phyloP scores from a whole-genome alignment of 768 basidiomycete species.

The Amanita phalloides region DNA sequence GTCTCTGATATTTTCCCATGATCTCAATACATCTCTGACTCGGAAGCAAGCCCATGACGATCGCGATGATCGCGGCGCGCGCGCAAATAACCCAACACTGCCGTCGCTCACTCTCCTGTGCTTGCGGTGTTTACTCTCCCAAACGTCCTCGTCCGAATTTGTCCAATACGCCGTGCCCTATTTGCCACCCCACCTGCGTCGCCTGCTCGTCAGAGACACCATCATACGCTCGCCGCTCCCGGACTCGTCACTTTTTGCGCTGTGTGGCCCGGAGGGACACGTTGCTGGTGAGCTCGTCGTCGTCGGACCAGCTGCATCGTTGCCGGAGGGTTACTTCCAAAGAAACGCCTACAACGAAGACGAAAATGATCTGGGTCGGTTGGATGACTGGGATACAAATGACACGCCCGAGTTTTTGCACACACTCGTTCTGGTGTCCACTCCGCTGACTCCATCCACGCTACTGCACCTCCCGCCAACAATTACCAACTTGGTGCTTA shows the following conservation, averaged over 20 bases:
- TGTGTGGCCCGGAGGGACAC: slow-evolving; percentile 41
- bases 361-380: slow-evolving; percentile 2
- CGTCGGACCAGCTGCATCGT: slow-evolving; percentile 39
- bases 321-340: slow-evolving; percentile 34
- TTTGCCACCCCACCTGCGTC: slow-evolving; percentile 50
- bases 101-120: slow-evolving; percentile 51
- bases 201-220: slow-evolving; percentile 44
- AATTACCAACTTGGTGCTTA: slow-evolving; percentile 48
- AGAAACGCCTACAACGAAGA: slow-evolving; percentile 6
- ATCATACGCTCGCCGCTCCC: slow-evolving; percentile 49
- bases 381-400: slow-evolving; percentile 34
- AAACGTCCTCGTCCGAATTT: slow-evolving; percentile 31
- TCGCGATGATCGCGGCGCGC: background rate
- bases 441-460: slow-evolving; percentile 30
- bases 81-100: slow-evolving; percentile 9
- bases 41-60: background rate
- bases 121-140: slow-evolving; percentile 33
- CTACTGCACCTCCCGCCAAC: slow-evolving; percentile 51
- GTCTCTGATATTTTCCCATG: slow-evolving; percentile 29
- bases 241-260: slow-evolving; percentile 33
- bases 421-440: slow-evolving; percentile 41
- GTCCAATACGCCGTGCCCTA: slow-evolving; percentile 32
- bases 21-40: no score
- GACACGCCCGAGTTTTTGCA: slow-evolving; percentile 23
- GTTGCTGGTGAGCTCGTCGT: slow-evolving; percentile 56